Conservation (phyloP, 768 basidiomycete genomes). For the Coprinopsis marcescibilis region DNA sequence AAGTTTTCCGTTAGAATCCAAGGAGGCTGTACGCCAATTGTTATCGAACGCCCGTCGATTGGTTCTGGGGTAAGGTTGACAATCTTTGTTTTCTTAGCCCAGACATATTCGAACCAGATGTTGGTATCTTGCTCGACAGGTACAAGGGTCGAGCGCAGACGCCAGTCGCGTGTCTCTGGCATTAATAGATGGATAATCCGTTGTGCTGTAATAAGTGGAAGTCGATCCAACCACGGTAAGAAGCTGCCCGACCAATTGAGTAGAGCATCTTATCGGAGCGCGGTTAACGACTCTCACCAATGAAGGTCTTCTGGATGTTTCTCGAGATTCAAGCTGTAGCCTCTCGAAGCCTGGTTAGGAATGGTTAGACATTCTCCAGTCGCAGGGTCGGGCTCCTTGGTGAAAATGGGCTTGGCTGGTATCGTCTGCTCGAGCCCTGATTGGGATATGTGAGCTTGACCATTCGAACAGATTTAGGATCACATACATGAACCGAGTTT, state of each 20-base stretch:
- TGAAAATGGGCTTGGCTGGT: neutral
- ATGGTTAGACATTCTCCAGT: slow-evolving; percentile 8
- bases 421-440: slow-evolving; percentile 2
- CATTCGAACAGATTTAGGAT: neutral
- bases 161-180: slow-evolving; percentile 37
- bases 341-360: slow-evolving; percentile 13
- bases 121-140: slow-evolving; percentile 23
- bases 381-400: neutral
- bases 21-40: slow-evolving; percentile 56
- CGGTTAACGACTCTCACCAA: slow-evolving; percentile 33
- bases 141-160: slow-evolving; percentile 29
- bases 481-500: slow-evolving; percentile 1
- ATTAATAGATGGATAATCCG: slow-evolving; percentile 39
- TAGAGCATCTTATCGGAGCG: too few relatives aligned
- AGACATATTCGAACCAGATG: slow-evolving; percentile 42
- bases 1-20: slow-evolving; percentile 53
- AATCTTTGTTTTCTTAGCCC: slow-evolving; percentile 22
- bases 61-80: slow-evolving; percentile 6
- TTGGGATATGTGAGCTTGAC: neutral
- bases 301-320: slow-evolving; percentile 35
- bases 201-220: slow-evolving; percentile 48
- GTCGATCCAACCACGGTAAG: slow-evolving; percentile 19
- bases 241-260: slow-evolving; percentile 3
- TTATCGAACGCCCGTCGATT: slow-evolving; percentile 29
- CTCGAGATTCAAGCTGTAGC: slow-evolving; percentile 28